A percentile compares a stretch with the other conserved stretches of the same genome.
phyloP scores from a whole-genome alignment of 2,329 filamentous ascomycete species.

The Akanthomyces uredinophilus region DNA sequence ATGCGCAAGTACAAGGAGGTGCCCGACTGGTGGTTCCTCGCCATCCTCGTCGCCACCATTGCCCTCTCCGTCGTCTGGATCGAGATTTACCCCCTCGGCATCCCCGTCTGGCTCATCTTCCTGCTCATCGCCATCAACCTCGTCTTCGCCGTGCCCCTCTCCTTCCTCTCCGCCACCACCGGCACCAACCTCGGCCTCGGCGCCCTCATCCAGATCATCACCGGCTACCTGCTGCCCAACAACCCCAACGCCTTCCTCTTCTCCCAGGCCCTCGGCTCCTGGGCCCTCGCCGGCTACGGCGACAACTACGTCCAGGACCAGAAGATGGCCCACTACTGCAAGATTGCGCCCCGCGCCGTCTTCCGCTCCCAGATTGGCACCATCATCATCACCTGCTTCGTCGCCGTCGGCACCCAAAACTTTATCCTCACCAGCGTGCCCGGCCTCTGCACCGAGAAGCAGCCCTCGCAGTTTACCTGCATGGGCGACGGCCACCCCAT shows the following conservation, averaged over 20 bases:
- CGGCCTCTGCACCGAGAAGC: conserved; percentile 25
- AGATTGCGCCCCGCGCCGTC: conserved; percentile 42
- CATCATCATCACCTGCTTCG: conserved; percentile 41
- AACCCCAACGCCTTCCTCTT: conserved; percentile 21
- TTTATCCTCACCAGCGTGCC: conserved; percentile 36
- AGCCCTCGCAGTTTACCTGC: conserved; percentile 42
- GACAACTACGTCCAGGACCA: conserved; percentile 42
- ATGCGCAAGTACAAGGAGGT: conserved; percentile 40
- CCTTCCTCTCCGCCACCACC: conserved; percentile 40
- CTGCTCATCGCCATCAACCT: conserved; percentile 28
- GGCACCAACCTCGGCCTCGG: conserved; percentile 39
- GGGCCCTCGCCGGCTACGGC: conserved; percentile 29
- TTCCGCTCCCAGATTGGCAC: conserved; percentile 44
- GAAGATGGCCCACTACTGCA: conserved; percentile 48
- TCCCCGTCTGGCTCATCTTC: conserved; percentile 23
- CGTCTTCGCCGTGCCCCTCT: conserved; percentile 38
- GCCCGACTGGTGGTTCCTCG: conserved; percentile 43
- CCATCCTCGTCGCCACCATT: conserved; percentile 31
- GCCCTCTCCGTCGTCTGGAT: conserved; percentile 26
- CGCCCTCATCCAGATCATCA: conserved; percentile 38
- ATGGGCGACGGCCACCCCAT: conserved; percentile 44
- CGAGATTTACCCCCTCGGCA: conserved; percentile 21
- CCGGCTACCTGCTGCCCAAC: conserved; percentile 22
- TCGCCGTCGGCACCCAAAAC: conserved; percentile 40
- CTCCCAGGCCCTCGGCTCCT: conserved; percentile 10